Conservation (phyloP, 495 filamentous ascomycete genomes). For the Tirmania nivea region DNA sequence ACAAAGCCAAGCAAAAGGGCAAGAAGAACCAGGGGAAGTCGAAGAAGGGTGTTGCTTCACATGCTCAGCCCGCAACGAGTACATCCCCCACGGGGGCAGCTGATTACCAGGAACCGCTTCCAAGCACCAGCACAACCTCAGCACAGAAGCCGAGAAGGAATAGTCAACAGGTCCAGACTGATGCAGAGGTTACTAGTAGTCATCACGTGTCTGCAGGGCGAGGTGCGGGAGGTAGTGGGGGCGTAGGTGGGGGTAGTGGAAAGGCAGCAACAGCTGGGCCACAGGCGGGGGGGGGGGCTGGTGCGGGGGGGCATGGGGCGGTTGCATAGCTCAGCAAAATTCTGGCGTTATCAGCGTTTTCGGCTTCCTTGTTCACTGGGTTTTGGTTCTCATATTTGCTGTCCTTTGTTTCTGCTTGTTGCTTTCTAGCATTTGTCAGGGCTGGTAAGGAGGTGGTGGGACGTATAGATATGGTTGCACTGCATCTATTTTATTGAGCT, state of each 20-base stretch:
- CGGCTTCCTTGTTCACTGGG: not conserved
- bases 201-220: conserved; percentile 15
- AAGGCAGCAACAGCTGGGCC: not conserved
- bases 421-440: not conserved
- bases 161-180: conserved; percentile 18
- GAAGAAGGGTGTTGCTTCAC: not conserved
- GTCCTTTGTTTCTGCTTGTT: not conserved
- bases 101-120: conserved; percentile 4
- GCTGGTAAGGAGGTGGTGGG: too few species aligned
- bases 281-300: not conserved
- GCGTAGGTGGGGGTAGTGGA: conserved; percentile 2
- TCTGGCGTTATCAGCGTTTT: not conserved
- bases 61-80: not conserved
- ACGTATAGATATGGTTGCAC: too few species aligned
- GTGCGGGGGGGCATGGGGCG: not conserved
- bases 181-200: conserved; percentile 11
- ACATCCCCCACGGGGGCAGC: not conserved
- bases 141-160: conserved; percentile 15
- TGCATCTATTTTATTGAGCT: too few species aligned
- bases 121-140: conserved; percentile 10
- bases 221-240: conserved; percentile 8
- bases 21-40: conserved; percentile 31
- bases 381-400: not conserved
- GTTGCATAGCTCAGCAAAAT: not conserved
- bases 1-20: conserved; percentile 89